Percentiles rank a stretch among this genome's conserved stretches.
phyloP scores from a whole-genome alignment of 2,329 filamentous ascomycete species.

The Fusarium nodosum region DNA sequence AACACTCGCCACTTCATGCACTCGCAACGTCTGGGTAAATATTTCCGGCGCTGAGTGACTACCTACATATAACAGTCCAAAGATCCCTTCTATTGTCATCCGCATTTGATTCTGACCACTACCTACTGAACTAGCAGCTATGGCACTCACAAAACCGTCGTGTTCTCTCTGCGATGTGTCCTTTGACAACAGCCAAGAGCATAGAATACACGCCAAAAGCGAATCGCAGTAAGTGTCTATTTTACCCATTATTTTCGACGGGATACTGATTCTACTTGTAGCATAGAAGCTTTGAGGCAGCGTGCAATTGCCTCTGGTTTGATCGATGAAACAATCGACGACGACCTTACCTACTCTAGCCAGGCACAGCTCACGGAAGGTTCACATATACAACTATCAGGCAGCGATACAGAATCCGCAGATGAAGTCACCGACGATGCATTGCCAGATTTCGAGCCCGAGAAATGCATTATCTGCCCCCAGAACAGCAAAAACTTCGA shows the following conservation, averaged over 20 bases:
- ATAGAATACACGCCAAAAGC: constrained; percentile 27
- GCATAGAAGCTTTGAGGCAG: constrained; percentile 6
- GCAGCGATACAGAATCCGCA: not conserved
- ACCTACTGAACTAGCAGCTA: not conserved
- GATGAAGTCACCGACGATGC: not conserved
- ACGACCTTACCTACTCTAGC: not conserved
- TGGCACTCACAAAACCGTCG: not conserved
- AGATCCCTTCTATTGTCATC: not conserved
- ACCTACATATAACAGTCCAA: not conserved
- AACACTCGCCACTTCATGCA: too few species aligned
- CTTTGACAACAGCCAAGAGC: constrained; percentile 19
- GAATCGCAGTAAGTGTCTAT: constrained; percentile 10
- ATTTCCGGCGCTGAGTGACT: too few species aligned
- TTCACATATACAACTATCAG: not conserved
- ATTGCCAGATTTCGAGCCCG: constrained; percentile 44
- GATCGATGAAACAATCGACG: not conserved
- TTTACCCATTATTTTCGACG: accelerated
- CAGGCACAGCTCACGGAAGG: not conserved
- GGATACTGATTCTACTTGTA: not conserved
- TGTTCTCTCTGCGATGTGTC: constrained; percentile 21
- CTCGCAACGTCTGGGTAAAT: too few species aligned
- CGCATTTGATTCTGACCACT: not conserved
- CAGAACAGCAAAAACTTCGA: constrained; percentile 50
- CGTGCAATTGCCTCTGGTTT: constrained; percentile 13
- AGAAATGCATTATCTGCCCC: constrained; percentile 61